phyloP scores from a whole-genome alignment of 805 yeast genomes.

The Teunomyces cretensis region DNA sequence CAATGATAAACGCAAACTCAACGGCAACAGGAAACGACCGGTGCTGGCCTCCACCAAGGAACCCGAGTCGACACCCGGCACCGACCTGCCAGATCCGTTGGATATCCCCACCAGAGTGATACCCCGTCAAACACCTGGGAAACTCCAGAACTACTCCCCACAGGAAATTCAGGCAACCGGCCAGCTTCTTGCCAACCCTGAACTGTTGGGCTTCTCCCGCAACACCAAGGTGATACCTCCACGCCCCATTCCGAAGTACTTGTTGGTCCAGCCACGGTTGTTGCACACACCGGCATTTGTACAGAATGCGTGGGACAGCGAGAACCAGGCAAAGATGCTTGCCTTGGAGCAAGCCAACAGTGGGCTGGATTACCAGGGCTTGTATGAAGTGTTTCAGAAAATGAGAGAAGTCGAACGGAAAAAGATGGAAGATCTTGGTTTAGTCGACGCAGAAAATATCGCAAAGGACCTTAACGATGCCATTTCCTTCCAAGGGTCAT shows the following conservation, averaged over 20 bases:
- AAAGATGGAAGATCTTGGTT: conserved; percentile 74
- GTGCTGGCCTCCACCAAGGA: not conserved
- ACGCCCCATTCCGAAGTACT: conserved; percentile 36
- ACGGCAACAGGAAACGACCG: conserved; percentile 5
- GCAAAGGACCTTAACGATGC: conserved; percentile 87
- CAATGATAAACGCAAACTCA: conserved; percentile 2
- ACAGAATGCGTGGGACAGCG: conserved; percentile 64
- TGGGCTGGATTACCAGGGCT: conserved; percentile 61
- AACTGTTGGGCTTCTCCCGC: conserved; percentile 27
- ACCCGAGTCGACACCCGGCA: not conserved
- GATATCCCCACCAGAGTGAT: conserved; percentile 19
- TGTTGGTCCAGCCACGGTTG: conserved; percentile 35
- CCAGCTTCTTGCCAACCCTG: conserved; percentile 28
- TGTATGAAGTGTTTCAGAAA: conserved; percentile 72
- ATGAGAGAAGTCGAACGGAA: conserved; percentile 74
- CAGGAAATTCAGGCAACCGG: conserved; percentile 29
- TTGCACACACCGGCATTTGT: conserved; percentile 31
- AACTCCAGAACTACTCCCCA: conserved; percentile 17
- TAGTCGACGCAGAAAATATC: conserved; percentile 84
- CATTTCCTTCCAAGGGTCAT: conserved; percentile 81
- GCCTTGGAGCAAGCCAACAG: conserved; percentile 45
- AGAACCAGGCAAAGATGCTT: conserved; percentile 66
- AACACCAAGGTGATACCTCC: conserved; percentile 8
- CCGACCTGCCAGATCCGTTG: conserved; percentile 9
- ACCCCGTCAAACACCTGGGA: conserved; percentile 15